Conservation (phyloP, 345 rosid genomes). For the Cochlearia excelsa region DNA sequence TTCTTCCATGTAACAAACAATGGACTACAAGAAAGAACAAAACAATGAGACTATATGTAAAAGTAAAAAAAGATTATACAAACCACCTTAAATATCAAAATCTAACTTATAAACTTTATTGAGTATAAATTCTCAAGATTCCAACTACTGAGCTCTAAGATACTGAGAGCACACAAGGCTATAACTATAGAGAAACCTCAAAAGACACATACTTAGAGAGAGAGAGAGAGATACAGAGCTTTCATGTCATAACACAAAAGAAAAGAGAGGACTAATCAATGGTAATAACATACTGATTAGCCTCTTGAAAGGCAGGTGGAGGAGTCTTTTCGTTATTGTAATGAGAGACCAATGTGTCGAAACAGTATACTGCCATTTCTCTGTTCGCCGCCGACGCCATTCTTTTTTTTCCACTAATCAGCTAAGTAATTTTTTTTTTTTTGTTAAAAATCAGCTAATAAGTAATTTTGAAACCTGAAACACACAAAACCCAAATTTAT, state of each 20-base stretch:
- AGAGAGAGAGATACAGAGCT: neutral
- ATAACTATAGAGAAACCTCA: no score
- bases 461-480: conserved; percentile 17
- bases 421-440: neutral
- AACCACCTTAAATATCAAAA: neutral
- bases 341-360: conserved; percentile 89
- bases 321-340: conserved; percentile 82
- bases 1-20: conserved; percentile 99
- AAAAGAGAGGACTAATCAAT: neutral
- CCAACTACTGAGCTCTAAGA: no score
- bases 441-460: no score
- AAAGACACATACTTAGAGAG: neutral
- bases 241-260: conserved; percentile 12
- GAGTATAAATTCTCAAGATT: no score
- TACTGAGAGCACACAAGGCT: no score
- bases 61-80: neutral
- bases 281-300: conserved; percentile 53
- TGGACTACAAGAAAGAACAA: conserved; percentile 51
- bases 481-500: neutral
- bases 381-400: conserved; percentile 95
- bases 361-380: conserved; percentile 99
- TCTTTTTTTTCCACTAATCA: conserved; percentile 34
- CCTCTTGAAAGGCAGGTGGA: conserved; percentile 83
- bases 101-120: no score
- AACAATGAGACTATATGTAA: neutral